Evolutionary conservation across 371 early-diverging fungal species (phyloP).

Genomic region (Smittium culicis): DNA sequence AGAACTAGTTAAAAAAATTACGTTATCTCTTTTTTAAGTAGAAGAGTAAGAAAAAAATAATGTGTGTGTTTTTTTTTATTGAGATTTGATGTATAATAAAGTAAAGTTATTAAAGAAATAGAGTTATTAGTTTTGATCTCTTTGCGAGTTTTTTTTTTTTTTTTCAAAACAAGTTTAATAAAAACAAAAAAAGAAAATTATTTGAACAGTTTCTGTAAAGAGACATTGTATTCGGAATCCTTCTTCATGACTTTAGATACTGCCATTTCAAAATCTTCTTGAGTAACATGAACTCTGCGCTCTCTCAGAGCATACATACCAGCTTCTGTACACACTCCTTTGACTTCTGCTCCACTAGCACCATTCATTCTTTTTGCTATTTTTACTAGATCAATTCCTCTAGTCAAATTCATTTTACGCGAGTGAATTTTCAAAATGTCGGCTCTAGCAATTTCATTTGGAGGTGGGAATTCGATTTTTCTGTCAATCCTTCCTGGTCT

Average conservation of each 20-base stretch:
- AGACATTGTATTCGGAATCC: constrained; percentile 91
- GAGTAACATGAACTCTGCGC: constrained; percentile 97
- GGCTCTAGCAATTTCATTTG: constrained; percentile 90
- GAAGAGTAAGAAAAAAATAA: no score
- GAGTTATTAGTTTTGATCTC: no score
- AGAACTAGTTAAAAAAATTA: no score
- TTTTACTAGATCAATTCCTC: constrained; percentile 92
- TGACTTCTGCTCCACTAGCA: constrained; percentile 97
- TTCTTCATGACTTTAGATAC: constrained; percentile 99
- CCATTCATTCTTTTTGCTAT: constrained; percentile 94
- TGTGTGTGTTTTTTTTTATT: no score
- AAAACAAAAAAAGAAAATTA: no score
- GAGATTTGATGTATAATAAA: no score
- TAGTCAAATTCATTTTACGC: constrained; percentile 97
- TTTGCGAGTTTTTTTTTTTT: no score
- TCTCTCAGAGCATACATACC: constrained; percentile 99
- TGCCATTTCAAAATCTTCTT: constrained; percentile 99
- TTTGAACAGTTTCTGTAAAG: constrained; percentile 95
- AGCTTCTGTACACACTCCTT: constrained; percentile 99
- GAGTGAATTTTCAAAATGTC: constrained; percentile 99
- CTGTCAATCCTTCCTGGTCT: constrained; percentile 98
- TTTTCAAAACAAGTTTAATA: no score
- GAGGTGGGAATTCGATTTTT: constrained; percentile 99
- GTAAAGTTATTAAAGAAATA: no score
- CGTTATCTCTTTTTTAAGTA: no score